Evolutionary conservation across 2,329 filamentous ascomycete genomes (phyloP).

Genomic region (Aspergillus eucalypticola): DNA sequence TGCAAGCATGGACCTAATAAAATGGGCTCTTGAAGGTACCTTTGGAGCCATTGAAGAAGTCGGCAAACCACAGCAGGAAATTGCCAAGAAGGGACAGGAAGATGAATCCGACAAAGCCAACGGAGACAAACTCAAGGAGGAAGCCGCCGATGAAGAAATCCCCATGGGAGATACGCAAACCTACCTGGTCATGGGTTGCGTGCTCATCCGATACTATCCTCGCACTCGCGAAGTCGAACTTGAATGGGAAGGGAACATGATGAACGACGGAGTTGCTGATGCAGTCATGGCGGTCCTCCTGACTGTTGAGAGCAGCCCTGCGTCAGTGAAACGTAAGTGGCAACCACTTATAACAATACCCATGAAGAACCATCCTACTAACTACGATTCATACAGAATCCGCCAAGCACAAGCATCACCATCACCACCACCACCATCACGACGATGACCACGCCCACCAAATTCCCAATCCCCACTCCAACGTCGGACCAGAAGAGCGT

Average conservation of each 20-base stretch:
- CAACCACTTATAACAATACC: background rate
- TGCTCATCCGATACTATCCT: constrained; percentile 74
- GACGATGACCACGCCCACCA: constrained; percentile 45
- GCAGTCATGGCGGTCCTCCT: constrained; percentile 91
- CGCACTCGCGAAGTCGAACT: constrained; percentile 77
- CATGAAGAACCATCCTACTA: no score
- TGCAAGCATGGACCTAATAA: constrained; percentile 85
- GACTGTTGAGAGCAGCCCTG: constrained; percentile 89
- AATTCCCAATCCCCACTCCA: constrained; percentile 70
- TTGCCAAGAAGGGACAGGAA: constrained; percentile 29
- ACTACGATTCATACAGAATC: constrained; percentile 45
- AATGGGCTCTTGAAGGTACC: constrained; percentile 90
- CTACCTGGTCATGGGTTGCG: constrained; percentile 83
- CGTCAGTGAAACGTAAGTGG: constrained; percentile 78
- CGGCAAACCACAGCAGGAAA: constrained; percentile 24
- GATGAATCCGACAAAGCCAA: constrained; percentile 33
- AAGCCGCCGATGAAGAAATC: constrained; percentile 50
- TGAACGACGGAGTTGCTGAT: constrained; percentile 98
- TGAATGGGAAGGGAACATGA: constrained; percentile 96
- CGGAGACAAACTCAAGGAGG: constrained; percentile 42
- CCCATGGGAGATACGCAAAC: constrained; percentile 37
- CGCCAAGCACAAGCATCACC: constrained; percentile 61
- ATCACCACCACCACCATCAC: constrained; percentile 55
- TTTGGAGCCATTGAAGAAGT: constrained; percentile 77
- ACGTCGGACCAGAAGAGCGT: constrained; percentile 71